phyloP scores from a whole-genome alignment of 306 rosid species.

The Cicer yamashitae region DNA sequence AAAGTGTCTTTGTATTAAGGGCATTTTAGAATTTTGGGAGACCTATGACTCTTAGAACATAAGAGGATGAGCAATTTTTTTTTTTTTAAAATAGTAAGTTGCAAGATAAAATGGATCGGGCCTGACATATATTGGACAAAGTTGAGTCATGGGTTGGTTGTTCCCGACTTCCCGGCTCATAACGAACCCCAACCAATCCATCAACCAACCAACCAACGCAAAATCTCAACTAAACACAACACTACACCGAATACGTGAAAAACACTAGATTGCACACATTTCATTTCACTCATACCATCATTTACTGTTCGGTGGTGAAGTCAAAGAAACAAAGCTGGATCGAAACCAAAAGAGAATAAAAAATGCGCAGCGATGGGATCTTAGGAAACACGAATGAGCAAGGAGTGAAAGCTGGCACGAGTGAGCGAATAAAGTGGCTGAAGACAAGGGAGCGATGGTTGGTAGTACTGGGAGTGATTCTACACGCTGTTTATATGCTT shows the following conservation, averaged over 20 bases:
- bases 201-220: not conserved
- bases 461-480: slow-evolving; percentile 73
- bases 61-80: too few relatives aligned
- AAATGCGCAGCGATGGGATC: slow-evolving; percentile 65
- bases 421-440: slow-evolving; percentile 56
- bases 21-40: too few relatives aligned
- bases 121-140: not conserved
- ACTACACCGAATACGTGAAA: not conserved
- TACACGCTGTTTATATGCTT: slow-evolving; percentile 88
- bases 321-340: not conserved
- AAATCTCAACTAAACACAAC: not conserved
- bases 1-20: too few relatives aligned
- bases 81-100: too few relatives aligned
- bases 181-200: not conserved
- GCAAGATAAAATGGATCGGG: too few relatives aligned
- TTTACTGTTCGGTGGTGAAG: not conserved
- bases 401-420: slow-evolving; percentile 33
- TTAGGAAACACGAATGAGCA: slow-evolving; percentile 49
- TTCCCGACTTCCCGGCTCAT: not conserved
- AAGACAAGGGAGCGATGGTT: slow-evolving; percentile 76
- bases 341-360: not conserved
- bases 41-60: too few relatives aligned
- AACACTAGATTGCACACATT: too few relatives aligned
- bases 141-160: not conserved
- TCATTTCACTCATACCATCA: not conserved